Base-by-base conservation (phyloP, 2,329 filamentous ascomycete genomes). In the Triangularia verruculosa region DNA sequence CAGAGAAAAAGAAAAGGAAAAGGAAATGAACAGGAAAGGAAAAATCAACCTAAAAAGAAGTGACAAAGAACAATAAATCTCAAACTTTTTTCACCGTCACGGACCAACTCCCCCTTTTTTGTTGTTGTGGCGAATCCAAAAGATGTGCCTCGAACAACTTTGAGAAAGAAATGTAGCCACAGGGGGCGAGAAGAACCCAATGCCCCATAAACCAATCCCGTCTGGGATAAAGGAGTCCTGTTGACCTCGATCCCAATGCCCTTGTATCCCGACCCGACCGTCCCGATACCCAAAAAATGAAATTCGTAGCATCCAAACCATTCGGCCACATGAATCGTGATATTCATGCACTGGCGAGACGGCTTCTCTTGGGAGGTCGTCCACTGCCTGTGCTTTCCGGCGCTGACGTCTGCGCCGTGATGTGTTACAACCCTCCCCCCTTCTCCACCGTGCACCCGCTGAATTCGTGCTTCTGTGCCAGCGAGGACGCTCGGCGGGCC, bases 221-320 rank as follows among this genome's bases (percentile, higher is more conserved):
- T 32, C 25, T 4, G 59, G 24, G 20, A 66, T 56, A 60, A 47
- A 47, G 39, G 66, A 69, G 67, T 67, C 55, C 67, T 66, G 67
- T 69, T 66, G 62, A 55, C 67, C 67, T 65, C 66, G 56, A 66
- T 59, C 39, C 57, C 39, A n/a, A 58, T 58, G 59, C 58, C 58
- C 57, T 47, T 47, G 20, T 47, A 47, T 47, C 39, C 28, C 59
- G 60, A 47, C 57, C 39, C n/a, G 27, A 32, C 54, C 61, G 25
- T 51, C 39, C 39, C 55, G 43, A 61, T 61, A 57, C 55, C 63
- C 28, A 53, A 54, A 54, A 63, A 68, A 65, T 54, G 43, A 68
- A 64, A 67, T 61, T 62, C 65, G 47, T 59, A 59, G 62, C 67
- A 60, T 66, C 65, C 66, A 66, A 43, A 61, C 65, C 57, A 59